phyloP scores from a whole-genome alignment of 164 flowering plant species.

The Tetrastigma voinierianum region DNA sequence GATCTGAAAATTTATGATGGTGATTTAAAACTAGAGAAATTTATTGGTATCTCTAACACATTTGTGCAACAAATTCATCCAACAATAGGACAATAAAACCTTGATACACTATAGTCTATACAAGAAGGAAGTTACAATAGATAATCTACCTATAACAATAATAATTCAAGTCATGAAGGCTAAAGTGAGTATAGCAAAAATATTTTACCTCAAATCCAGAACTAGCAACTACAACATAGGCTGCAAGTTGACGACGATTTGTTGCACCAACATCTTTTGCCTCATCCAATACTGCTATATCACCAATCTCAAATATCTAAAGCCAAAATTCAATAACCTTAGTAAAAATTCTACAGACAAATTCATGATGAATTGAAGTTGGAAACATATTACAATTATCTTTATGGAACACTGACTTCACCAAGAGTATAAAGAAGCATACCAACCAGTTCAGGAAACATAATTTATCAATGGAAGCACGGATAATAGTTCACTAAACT shows the following conservation, averaged over 20 bases:
- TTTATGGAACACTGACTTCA: too few species aligned
- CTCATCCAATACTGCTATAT: constrained; percentile 49
- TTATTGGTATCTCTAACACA: too few species aligned
- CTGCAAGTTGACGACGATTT: constrained; percentile 69
- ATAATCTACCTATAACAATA: not conserved
- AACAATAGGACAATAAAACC: too few species aligned
- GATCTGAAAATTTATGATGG: too few species aligned
- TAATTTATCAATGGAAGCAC: too few species aligned
- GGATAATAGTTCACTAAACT: too few species aligned
- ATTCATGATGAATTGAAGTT: not conserved
- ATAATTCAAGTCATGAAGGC: not conserved
- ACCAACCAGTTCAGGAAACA: too few species aligned
- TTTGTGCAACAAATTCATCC: too few species aligned
- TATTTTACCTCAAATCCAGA: constrained; percentile 77
- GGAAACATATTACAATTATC: too few species aligned
- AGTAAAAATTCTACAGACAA: not conserved
- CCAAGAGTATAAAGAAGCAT: too few species aligned
- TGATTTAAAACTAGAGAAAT: too few species aligned
- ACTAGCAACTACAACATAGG: constrained; percentile 67
- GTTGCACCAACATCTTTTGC: constrained; percentile 73
- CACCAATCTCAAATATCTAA: constrained; percentile 83
- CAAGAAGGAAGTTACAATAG: not conserved
- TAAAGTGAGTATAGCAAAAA: not conserved
- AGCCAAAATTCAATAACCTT: constrained; percentile 8
- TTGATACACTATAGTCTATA: too few species aligned